Evolutionary conservation across 208 protist species (phyloP).

Genomic region (Wallacemonas sp.): DNA sequence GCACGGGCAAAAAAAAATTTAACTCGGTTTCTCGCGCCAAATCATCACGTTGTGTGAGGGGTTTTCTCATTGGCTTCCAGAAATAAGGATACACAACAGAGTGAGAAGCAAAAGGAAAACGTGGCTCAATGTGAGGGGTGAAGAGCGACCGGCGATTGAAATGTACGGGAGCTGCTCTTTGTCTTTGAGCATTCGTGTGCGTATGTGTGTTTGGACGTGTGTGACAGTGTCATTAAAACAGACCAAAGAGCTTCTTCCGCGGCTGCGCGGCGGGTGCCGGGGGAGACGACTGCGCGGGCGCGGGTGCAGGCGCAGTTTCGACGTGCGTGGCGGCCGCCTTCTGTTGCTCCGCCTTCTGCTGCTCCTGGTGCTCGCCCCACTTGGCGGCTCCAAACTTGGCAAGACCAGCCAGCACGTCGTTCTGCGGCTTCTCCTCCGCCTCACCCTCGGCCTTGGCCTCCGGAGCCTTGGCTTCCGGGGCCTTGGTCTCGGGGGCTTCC

Average conservation of each 20-base stretch:
- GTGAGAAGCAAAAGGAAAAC: too few relatives aligned
- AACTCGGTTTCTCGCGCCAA: too few relatives aligned
- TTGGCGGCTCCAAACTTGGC: neutral
- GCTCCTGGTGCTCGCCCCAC: conserved; percentile 11
- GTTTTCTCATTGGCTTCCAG: too few relatives aligned
- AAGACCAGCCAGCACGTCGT: conserved; percentile 6
- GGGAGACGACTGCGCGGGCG: neutral
- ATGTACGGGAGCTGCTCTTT: too few relatives aligned
- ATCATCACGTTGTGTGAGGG: too few relatives aligned
- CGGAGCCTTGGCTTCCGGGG: neutral
- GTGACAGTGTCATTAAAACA: conserved; percentile 17
- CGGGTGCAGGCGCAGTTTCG: too few relatives aligned
- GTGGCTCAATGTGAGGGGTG: too few relatives aligned
- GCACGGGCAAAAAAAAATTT: too few relatives aligned
- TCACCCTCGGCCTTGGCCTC: neutral
- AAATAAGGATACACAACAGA: too few relatives aligned
- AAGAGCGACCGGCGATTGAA: too few relatives aligned
- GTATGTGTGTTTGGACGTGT: neutral
- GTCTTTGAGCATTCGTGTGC: neutral
- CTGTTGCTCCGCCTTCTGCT: neutral
- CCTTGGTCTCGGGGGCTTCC: neutral
- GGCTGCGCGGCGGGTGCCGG: neutral
- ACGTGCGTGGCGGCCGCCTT: too few relatives aligned
- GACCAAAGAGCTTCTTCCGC: conserved; percentile 13
- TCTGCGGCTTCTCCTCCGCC: neutral